Base-by-base conservation (phyloP, 768 basidiomycete species). In the Tephrocybe sp. region DNA sequence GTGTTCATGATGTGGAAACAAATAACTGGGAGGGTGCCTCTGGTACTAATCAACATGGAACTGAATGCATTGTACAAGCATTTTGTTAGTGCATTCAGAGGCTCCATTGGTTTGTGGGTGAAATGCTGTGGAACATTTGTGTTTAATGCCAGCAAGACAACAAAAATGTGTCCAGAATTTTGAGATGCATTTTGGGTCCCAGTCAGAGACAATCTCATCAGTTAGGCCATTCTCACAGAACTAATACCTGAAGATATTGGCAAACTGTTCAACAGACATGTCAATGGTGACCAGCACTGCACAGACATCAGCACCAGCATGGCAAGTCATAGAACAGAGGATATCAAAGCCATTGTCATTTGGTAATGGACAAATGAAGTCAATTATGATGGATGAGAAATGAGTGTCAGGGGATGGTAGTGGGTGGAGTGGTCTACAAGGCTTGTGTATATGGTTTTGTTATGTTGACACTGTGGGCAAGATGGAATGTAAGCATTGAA, bases 61-160 rank as follows among this genome's bases (percentile, higher is more conserved):
- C 0, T 62, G 51, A 0, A 74, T 37, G 0, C 34, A 40, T 44
- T 75, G 71, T 21, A 54, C 60, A 0, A 74, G 41, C 0, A 68
- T 74, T 25, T 70, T 68, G 56, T 74, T 73, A 0, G 63, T 65
- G 0, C 61, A 48, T 51, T 77, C 67, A 23, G n/a, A 64, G 70
- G 59, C 32, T 0, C 74, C 73, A 50, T 76, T 68, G 0, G 70
- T 74, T 42, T 77, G 60, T 0, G 71, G 73, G 33, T 77, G 74
- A 37, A 65, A 74, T 0, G 70, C 44, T 0, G 69, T 68, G 0
- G 72, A 74, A 53, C 75, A 58, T 23, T 63, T 62, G 0, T 71
- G 47, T 4, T 65, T 58, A 0, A 69, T 54, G 0, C 72, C 67
- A 2, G 2, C 68, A 63, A 0, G 66, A 12, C 53, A 5, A 48